Base-by-base conservation (phyloP, 192 early-diverging fungal genomes). In the Backusella mclennaniae region DNA sequence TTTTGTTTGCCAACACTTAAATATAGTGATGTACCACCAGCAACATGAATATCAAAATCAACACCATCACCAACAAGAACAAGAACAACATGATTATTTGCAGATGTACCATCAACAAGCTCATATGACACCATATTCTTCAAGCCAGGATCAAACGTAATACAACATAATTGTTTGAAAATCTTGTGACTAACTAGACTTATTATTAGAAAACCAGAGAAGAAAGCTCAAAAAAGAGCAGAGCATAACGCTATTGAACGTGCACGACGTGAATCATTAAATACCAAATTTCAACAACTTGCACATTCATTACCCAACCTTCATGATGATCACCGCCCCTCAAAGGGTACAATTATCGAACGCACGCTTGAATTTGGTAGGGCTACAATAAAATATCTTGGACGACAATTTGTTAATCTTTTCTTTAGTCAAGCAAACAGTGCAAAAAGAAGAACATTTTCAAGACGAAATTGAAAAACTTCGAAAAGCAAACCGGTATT, bases 171-270 rank as follows among this genome's bases (percentile, higher is more conserved):
- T 63, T 63, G 26, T 63, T 63, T 63, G 56, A 63, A 12, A 29
- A 29, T 14, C 56, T 63, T 63, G 56, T 63, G 11, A 63, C 56
- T 63, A 63, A 63, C 56, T 63, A 12, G 56, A 63, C 4, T 63
- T 63, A 63, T 29, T 29, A 63, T 63, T 63, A 63, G 56, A 63
- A 63, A 63, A 63, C 56, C 56, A 63, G 56, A 63, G 12, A 63
- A 63, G 26, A 77, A 77, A 23, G 76, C 76, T 39, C 69, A 77
- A 23, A 69, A 69, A 63, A 87, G 93, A 44, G 93, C 93, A 21
- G 90, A 86, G 36, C 93, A 95, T 81, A 95, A 95, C 75, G 92
- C 92, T 14, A 92, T 93, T 71, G 93, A 95, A 77, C 83, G 93
- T 17, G 93, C 93, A 53, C 84, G 93, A 66, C 90, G 93, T 35